Evolutionary conservation across 2,329 filamentous ascomycete genomes (phyloP), one percentile per base, ranked within the genome.

Genomic region (Aspergillus quadrilineatus): DNA sequence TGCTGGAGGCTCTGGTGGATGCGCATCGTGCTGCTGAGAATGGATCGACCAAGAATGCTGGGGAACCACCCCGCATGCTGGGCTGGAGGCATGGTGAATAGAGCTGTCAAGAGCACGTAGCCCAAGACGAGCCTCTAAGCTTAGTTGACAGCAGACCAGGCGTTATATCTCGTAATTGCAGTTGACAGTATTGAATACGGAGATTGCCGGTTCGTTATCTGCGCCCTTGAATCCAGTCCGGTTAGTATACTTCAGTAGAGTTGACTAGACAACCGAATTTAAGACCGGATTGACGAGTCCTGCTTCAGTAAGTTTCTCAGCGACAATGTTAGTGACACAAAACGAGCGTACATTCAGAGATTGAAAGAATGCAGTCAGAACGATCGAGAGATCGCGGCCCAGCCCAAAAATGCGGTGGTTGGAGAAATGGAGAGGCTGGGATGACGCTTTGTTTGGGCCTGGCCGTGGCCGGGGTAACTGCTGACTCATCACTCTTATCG

Each of bases 351-450:
- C 5, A 5, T 4, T 28, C 5, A 28, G 5, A 28, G 4, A 6
- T 28, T 4, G 45, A 55, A 12, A 41, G 17, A 29, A 17, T 22
- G 50, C 30, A 57, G 55, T 59, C 41, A 55, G 36, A 42, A 58
- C 56, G 48, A 46, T 46, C 48, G 43, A 60, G 55, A 56, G 37
- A 49, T 61, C 58, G 58, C 47, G 47, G 26, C 39, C 46, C 41
- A 47, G 56, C 51, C 59, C 53, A 51, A 65, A 73, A 74, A 60
- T 69, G 65, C 57, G 71, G 71, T 71, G 71, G 71, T 73, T 73
- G 71, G 67, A 66, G 62, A 62, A 62, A 60, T 59, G 45, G 57
- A 58, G 67, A 72, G 71, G 72, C 69, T 73, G 71, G 71, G 71
- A 60, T 60, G 57, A 58, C 66, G 66, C 64, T 58, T 65, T 70